Evolutionary conservation across 148 eudicot genomes (phyloP).

Genomic region (Limonium bicolor): DNA sequence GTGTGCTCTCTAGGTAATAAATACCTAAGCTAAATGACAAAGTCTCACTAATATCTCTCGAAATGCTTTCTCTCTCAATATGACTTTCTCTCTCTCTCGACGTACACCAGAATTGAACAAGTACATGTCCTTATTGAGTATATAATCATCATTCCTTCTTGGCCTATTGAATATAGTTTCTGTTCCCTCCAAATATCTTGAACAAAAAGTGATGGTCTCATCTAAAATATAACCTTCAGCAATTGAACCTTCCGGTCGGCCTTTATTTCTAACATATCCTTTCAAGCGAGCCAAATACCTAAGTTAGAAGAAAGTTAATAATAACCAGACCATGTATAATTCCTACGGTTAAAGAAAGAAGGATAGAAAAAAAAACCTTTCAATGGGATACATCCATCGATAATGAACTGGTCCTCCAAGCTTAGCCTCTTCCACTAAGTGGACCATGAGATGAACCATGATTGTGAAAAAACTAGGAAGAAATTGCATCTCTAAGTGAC

Average conservation of each 20-base stretch:
- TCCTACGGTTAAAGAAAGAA: no score
- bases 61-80: no score
- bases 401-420: conserved; percentile 1
- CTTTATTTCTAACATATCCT: conserved; percentile 5
- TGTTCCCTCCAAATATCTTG: neutral
- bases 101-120: neutral
- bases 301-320: neutral
- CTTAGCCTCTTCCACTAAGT: conserved; percentile 1
- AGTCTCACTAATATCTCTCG: no score
- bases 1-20: no score
- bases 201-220: neutral
- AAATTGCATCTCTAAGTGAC: conserved; percentile 5
- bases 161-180: neutral
- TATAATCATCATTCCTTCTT: neutral
- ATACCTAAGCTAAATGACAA: no score
- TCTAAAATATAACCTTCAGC: conserved; percentile 3
- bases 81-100: no score
- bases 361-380: no score
- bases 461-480: conserved; percentile 6
- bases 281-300: conserved; percentile 2
- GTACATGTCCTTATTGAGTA: neutral
- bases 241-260: conserved; percentile 4
- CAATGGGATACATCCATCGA: conserved; percentile 10
- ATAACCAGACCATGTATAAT: no score
- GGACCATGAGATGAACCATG: conserved; percentile 3